Base-by-base conservation (phyloP, 495 filamentous ascomycete species). In the Aspergillus conjunctus region DNA sequence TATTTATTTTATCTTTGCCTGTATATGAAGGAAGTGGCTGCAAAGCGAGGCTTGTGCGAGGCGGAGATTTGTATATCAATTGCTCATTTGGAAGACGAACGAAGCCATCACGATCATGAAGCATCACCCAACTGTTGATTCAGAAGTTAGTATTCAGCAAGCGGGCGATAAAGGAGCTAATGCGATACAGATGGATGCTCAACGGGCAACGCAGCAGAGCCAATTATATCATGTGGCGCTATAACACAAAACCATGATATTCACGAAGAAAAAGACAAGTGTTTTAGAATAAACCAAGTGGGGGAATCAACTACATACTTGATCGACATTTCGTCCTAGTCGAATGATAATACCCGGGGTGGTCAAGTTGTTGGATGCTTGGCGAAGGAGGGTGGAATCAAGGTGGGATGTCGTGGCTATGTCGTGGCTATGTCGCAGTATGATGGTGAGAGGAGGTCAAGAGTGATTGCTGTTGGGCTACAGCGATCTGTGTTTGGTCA, bases 101-200 rank as follows among this genome's bases (percentile, higher is more conserved):
- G 71, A 91, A 92, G 60, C 79, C 75, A 61, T 86, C 79, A 14
- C 70, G 75, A 30, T 85, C 79, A 59, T 85, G 79, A 50, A 91
- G 83, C 90, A 92, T 92, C 46, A 93, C 90, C 90, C 90, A 92
- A 75, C 90, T 85, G 68, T 58, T 57, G 10, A 48, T 5, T 49
- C 26, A 48, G 30, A 33, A 41, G 41, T 54, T 51, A 34, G 46
- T 49, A 52, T 30, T 26, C 26, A 26, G 26, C 5, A 26, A 26
- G 26, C 26, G 2, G 26, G 5, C 26, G 5, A 5, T 26, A 26
- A 26, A 26, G 26, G 26, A 26, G 5, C 26, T 26, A 26, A 26
- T 26, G 26, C 26, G 26, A 26, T 26, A 26, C 5, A 26, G 26
- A 60, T 6, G 48, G 26, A 60, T 6, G 48, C 15, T 65, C 54